Percentiles rank a stretch among this genome's conserved stretches.
phyloP scores from a whole-genome alignment of 345 rosid species.

The Eutrema heterophyllum region DNA sequence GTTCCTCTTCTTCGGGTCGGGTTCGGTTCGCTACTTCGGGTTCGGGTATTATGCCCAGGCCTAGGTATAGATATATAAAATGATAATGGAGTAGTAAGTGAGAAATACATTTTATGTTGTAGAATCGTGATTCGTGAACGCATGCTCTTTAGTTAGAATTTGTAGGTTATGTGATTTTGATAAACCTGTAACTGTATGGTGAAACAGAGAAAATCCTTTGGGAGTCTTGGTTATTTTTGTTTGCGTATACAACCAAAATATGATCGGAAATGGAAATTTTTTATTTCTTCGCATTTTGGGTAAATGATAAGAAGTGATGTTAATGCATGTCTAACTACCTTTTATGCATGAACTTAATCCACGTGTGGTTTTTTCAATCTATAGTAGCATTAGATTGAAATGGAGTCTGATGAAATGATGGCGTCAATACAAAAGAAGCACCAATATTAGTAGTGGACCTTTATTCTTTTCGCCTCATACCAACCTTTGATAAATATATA shows the following conservation, averaged over 20 bases:
- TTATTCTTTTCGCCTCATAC: not conserved
- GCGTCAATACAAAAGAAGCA: conserved; percentile 11
- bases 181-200: not conserved
- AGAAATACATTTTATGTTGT: not conserved
- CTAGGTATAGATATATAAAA: not conserved
- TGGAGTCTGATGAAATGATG: conserved; percentile 15
- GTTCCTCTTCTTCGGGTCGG: too few relatives aligned
- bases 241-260: conserved; percentile 17
- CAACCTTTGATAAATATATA: not conserved
- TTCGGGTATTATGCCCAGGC: too few relatives aligned
- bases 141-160: not conserved
- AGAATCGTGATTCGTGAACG: conserved; percentile 7
- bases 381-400: not conserved
- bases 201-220: not conserved
- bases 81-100: not conserved
- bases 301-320: conserved; percentile 23
- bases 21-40: too few relatives aligned
- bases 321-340: not conserved
- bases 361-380: not conserved
- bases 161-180: not conserved
- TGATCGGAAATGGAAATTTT: not conserved
- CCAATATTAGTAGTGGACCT: not conserved
- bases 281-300: conserved; percentile 11
- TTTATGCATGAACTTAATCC: conserved; percentile 1
- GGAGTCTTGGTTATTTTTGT: not conserved